Base-by-base conservation (phyloP, 495 filamentous ascomycete genomes). In the Penicillium mononematosum region DNA sequence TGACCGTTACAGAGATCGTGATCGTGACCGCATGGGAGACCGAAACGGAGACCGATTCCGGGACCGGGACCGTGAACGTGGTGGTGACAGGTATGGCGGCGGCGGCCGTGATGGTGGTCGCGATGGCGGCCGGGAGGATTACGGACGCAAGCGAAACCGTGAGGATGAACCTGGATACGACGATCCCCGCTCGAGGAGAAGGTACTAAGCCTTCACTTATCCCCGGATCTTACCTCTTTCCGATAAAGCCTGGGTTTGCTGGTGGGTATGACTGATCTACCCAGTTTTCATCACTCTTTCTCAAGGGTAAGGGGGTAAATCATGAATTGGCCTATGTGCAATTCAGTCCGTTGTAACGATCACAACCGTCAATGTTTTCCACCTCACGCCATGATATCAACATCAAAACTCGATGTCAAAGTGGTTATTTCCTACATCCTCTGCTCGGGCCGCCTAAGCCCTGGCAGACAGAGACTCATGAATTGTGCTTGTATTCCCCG, bases 101-200 rank as follows among this genome's bases (percentile, higher is more conserved):
- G 38, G 50, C 8, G 52, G 52, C 34, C 27, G 75, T 34, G 72
- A 74, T 24, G 71, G 71, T 38, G 76, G 67, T 53, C 72, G 66
- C 58, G 77, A 87, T 64, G 85, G 85, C 58, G 83, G 78, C 60
- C 76, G 85, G 44, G 88, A 91, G 58, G 75, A 83, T 50, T 68
- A 72, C 51, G 75, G 75, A 58, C 75, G 83, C 56, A 88, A 86
- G 72, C 78, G 83, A 62, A 66, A 75, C 58, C 77, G 82, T 68
- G 78, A 81, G 48, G 76, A 77, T 65, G 78, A 83, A 22, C 43
- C 43, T 66, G 71, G 82, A 58, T 85, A 90, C 68, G 88, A 93
- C 62, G 89, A 94, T 70, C 84, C 88, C 38, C 83, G 91, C 54
- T 88, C 85, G 67, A 82, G 90, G 65, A 83, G 88, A 71, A 86